Base-by-base conservation (phyloP, 2,329 filamentous ascomycete genomes). In the Pseudonectria buxi region DNA sequence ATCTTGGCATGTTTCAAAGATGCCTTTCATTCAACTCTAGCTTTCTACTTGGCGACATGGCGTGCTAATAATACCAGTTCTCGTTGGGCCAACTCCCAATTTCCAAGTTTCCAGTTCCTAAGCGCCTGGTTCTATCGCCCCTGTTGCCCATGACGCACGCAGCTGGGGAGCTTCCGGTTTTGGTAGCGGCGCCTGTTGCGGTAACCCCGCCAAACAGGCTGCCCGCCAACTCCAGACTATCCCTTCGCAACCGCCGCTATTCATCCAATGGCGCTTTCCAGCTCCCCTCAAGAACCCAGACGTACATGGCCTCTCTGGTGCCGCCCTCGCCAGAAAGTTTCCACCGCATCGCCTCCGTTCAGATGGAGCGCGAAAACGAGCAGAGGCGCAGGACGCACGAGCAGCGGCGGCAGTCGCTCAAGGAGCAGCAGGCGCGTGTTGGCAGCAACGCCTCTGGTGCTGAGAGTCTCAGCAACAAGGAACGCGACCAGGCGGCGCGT, bases 271-370 rank as follows among this genome's bases (percentile, higher is more conserved):
- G 30, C 22, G 13, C 28, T 30, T 43, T 40, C 16, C 30, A 18
- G 7, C 43, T 30, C 28, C 45, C 40, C 27, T 36, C 43, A 32
- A 59, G 55, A 36, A 51, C 53, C 32, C 62, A 65, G 44, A 56
- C 63, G 40, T 76, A 76, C 49, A 61, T 76, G 56, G 69, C 72
- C 37, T 68, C 69, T 9, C 56, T 75, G 10, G 57, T 67, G 14
- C 61, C 65, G 28, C 71, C 72, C 3, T 68, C 69, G 2, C 45
- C 44, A 18, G 57, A 67, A 22, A 62, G 69, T 37, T 69, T 76
- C 24, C 56, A 65, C 41, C 63, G 63, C 39, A 74, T 79, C 31
- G 59, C 64, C 24, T 56, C 57, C 14, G 56, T 72, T 7, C 75
- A 79, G 47, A 57, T 69, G 32, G 45, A 63, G 31, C 66, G 62